A percentile compares a stretch with the other conserved stretches of the same genome.
Conservation (phyloP, 495 filamentous ascomycete species). For the Xylaria castorea region DNA sequence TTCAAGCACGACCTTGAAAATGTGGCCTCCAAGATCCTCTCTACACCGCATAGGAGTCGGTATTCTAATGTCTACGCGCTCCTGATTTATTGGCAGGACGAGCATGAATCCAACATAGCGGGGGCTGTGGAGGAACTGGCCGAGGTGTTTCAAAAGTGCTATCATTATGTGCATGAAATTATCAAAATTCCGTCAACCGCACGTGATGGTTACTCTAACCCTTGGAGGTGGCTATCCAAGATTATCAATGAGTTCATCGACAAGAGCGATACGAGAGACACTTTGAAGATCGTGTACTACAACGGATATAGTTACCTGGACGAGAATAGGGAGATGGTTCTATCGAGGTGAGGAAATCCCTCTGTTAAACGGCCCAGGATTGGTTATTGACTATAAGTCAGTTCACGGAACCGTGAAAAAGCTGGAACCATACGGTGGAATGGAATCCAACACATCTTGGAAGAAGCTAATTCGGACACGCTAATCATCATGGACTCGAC, state of each 20-base stretch:
- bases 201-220: constrained; percentile 47
- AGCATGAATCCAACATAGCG: constrained; percentile 44
- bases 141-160: constrained; percentile 49
- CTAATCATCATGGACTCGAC: constrained; percentile 60
- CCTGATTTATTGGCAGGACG: constrained; percentile 56
- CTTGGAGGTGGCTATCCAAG: constrained; percentile 51
- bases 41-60: constrained; percentile 49
- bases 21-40: constrained; percentile 48
- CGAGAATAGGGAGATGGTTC: constrained; percentile 53
- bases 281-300: constrained; percentile 57
- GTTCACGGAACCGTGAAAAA: constrained; percentile 50
- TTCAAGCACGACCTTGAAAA: constrained; percentile 50
- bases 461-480: constrained; percentile 52
- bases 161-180: constrained; percentile 50
- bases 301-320: constrained; percentile 55
- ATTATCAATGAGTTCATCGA: constrained; percentile 53
- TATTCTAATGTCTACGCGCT: constrained; percentile 52
- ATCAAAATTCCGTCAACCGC: constrained; percentile 49
- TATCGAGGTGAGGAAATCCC: constrained; percentile 50
- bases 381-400: constrained; percentile 33
- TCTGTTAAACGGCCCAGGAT: background rate
- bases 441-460: constrained; percentile 54
- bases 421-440: constrained; percentile 53
- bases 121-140: constrained; percentile 48
- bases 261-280: constrained; percentile 52